A percentile compares a stretch with the other conserved stretches of the same genome.
phyloP scores from a whole-genome alignment of 2,329 filamentous ascomycete species.

The Monosporascus sp. region DNA sequence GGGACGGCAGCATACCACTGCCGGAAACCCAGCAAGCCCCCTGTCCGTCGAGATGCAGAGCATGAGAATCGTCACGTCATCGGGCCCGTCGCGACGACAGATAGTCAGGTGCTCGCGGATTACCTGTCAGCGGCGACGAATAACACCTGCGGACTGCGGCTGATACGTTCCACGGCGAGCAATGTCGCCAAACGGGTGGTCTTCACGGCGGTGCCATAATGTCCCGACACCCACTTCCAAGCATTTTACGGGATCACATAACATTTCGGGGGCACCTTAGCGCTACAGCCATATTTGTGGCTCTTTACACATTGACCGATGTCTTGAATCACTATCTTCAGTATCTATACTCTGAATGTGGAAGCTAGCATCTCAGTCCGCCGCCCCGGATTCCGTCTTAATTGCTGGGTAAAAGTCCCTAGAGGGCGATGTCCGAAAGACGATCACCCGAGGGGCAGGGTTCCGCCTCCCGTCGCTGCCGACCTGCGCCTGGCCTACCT shows the following conservation, averaged over 20 bases:
- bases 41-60: conserved; percentile 28
- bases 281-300: conserved; percentile 36
- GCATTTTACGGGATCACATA: conserved; percentile 23
- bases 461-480: conserved; percentile 40
- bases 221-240: conserved; percentile 38
- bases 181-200: conserved; percentile 30
- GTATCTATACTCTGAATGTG: conserved; percentile 30
- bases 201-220: conserved; percentile 45
- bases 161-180: conserved; percentile 17
- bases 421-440: conserved; percentile 29
- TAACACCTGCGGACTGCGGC: conserved; percentile 16
- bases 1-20: background rate
- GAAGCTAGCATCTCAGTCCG: conserved; percentile 11
- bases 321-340: conserved; percentile 32
- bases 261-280: conserved; percentile 13
- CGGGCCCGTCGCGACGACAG: conserved; percentile 53
- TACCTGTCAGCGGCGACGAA: conserved; percentile 43
- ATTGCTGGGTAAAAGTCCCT: conserved; percentile 42
- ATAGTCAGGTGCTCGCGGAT: conserved; percentile 57
- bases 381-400: conserved; percentile 11
- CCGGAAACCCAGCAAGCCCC: conserved; percentile 3
- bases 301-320: conserved; percentile 40
- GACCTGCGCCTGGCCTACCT: conserved; percentile 49
- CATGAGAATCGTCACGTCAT: conserved; percentile 48
- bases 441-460: conserved; percentile 38